Conservation (phyloP, 345 rosid species). For the Bretschneidera sinensis region DNA sequence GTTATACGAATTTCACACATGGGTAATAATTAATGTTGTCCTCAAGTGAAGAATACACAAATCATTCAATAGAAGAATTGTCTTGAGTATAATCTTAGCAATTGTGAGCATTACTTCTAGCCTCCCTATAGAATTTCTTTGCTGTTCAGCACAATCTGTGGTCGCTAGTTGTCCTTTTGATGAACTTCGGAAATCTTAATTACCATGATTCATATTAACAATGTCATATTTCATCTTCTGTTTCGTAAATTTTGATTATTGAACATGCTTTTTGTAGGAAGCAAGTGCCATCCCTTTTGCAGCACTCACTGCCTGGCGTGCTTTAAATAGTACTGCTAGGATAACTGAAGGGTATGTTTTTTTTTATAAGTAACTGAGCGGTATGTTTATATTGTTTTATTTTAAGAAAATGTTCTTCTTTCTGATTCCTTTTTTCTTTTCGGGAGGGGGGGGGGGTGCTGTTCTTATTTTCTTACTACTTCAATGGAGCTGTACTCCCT, state of each 20-base stretch:
- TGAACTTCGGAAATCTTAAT: too few relatives aligned
- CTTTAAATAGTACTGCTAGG: conserved; percentile 82
- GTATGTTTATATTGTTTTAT: neutral
- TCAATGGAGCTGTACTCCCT: too few relatives aligned
- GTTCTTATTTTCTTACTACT: too few relatives aligned
- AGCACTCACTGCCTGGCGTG: conserved; percentile 97
- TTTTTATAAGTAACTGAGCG: too few relatives aligned
- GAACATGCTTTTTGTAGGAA: conserved; percentile 47
- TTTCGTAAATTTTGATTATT: neutral
- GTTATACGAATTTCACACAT: too few relatives aligned
- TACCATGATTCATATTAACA: conserved; percentile 10
- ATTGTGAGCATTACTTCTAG: too few relatives aligned
- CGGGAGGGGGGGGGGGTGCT: too few relatives aligned
- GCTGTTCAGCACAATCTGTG: neutral
- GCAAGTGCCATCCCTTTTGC: conserved; percentile 96
- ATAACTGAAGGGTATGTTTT: conserved; percentile 56
- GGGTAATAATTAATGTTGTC: neutral
- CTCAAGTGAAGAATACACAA: neutral
- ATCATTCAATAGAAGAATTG: too few relatives aligned
- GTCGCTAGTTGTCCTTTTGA: neutral
- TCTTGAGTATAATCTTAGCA: too few relatives aligned
- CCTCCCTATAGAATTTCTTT: too few relatives aligned
- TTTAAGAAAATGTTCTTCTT: neutral
- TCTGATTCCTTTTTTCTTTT: neutral
- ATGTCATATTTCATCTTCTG: neutral